Conservation (phyloP, 441 rosid species). For the Geranium incanum region DNA sequence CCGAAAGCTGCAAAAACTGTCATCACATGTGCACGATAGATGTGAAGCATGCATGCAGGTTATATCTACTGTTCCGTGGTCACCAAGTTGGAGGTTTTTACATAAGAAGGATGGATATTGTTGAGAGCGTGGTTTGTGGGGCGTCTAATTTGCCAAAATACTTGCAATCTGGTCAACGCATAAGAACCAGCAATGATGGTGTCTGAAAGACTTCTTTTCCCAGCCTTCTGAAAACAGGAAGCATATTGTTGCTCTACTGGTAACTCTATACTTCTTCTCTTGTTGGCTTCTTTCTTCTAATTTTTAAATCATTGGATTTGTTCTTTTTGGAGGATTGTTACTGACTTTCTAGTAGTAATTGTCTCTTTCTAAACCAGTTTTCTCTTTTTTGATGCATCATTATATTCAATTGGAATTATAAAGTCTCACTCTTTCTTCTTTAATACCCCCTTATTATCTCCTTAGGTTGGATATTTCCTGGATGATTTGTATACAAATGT, state of each 20-base stretch:
- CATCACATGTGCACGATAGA: not conserved
- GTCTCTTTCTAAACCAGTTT: not conserved
- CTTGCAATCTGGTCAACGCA: not conserved
- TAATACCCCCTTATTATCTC: too few species aligned
- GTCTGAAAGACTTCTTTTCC: not conserved
- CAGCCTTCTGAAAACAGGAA: not conserved
- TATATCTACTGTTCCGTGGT: not conserved
- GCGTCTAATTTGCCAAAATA: not conserved
- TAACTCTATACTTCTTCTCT: slow-evolving; percentile 7
- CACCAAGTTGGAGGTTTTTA: not conserved
- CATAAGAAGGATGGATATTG: not conserved
- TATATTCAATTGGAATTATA: not conserved
- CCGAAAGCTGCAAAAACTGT: not conserved
- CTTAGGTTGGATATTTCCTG: not conserved
- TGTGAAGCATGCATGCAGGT: not conserved
- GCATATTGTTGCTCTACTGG: not conserved
- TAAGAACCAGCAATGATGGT: not conserved
- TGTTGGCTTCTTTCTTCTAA: not conserved
- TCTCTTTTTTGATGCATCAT: not conserved
- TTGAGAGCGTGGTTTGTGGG: not conserved
- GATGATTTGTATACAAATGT: not conserved
- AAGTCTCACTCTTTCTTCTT: not conserved
- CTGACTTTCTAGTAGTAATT: not conserved
- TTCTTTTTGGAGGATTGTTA: not conserved
- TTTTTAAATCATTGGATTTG: not conserved